phyloP scores from a whole-genome alignment of 2,329 filamentous ascomycete genomes.

The Neonectria neomacrospora region DNA sequence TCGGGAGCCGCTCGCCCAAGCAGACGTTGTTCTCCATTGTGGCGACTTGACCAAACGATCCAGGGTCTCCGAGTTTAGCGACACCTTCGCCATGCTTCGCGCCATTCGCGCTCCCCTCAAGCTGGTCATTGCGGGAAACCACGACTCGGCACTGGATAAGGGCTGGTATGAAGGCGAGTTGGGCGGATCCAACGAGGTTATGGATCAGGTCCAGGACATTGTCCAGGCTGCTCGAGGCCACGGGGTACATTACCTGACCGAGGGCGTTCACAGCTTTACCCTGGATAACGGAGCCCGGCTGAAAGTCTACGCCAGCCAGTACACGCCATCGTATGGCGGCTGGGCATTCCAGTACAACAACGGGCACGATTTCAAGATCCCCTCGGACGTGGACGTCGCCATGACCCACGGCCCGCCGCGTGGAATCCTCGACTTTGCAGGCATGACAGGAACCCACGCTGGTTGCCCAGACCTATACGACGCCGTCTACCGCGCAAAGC shows the following conservation, averaged over 20 bases:
- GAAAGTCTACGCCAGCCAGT: constrained; percentile 64
- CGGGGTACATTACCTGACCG: constrained; percentile 59
- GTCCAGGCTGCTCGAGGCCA: constrained; percentile 50
- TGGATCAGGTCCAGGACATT: constrained; percentile 52
- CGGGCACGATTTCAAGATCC: constrained; percentile 54
- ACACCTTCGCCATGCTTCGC: constrained; percentile 56
- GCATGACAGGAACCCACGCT: constrained; percentile 42
- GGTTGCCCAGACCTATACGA: constrained; percentile 59
- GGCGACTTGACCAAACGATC: constrained; percentile 62
- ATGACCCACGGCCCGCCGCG: constrained; percentile 67
- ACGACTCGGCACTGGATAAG: constrained; percentile 59
- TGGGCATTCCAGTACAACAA: constrained; percentile 63
- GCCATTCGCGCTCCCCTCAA: constrained; percentile 61
- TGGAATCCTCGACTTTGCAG: constrained; percentile 59
- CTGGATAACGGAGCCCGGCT: constrained; percentile 62
- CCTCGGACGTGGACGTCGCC: constrained; percentile 55
- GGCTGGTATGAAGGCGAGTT: constrained; percentile 28
- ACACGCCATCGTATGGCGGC: constrained; percentile 57
- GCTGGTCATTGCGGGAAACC: constrained; percentile 66
- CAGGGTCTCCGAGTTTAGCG: constrained; percentile 53
- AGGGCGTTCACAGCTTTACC: constrained; percentile 59
- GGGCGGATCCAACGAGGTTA: constrained; percentile 20
- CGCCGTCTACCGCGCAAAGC: constrained; percentile 56
- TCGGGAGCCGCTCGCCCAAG: constrained; percentile 46
- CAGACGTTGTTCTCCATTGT: constrained; percentile 64